Evolutionary conservation across 2,329 filamentous ascomycete genomes (phyloP).

Genomic region (Colletotrichum gigasporum): DNA sequence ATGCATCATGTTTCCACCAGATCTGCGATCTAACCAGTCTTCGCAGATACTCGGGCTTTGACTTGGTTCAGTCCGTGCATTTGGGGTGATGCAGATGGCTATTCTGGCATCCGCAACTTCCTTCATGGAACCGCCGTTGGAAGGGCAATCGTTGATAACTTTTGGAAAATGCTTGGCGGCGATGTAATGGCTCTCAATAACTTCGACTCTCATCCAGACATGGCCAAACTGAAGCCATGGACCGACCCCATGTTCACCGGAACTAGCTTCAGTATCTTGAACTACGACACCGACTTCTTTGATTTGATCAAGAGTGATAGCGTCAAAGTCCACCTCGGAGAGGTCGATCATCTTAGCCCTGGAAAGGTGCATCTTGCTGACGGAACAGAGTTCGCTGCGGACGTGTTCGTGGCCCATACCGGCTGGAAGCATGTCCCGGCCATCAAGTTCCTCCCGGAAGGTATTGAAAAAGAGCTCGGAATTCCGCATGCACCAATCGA

Average conservation of each 20-base stretch:
- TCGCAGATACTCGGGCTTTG: constrained; percentile 67
- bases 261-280: constrained; percentile 66
- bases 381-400: constrained; percentile 55
- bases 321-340: constrained; percentile 62
- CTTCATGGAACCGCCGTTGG: constrained; percentile 67
- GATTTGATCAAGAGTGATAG: constrained; percentile 61
- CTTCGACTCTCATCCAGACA: constrained; percentile 63
- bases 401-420: constrained; percentile 64
- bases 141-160: constrained; percentile 60
- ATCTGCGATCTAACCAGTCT: neutral
- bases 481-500: constrained; percentile 50
- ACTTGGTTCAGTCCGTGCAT: constrained; percentile 81
- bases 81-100: constrained; percentile 73
- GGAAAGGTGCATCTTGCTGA: constrained; percentile 60
- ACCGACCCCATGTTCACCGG: constrained; percentile 61
- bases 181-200: constrained; percentile 64
- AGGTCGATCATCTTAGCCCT: constrained; percentile 56
- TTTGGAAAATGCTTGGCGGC: constrained; percentile 65
- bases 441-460: constrained; percentile 60
- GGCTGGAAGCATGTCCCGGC: constrained; percentile 66
- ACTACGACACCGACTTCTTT: constrained; percentile 66
- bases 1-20: neutral
- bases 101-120: constrained; percentile 60
- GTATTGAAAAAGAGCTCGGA: constrained; percentile 57
- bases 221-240: constrained; percentile 64